Evolutionary conservation across 495 filamentous ascomycete species (phyloP), one percentile per base, ranked within the genome.

Genomic region (Mycothermus thermophilus): DNA sequence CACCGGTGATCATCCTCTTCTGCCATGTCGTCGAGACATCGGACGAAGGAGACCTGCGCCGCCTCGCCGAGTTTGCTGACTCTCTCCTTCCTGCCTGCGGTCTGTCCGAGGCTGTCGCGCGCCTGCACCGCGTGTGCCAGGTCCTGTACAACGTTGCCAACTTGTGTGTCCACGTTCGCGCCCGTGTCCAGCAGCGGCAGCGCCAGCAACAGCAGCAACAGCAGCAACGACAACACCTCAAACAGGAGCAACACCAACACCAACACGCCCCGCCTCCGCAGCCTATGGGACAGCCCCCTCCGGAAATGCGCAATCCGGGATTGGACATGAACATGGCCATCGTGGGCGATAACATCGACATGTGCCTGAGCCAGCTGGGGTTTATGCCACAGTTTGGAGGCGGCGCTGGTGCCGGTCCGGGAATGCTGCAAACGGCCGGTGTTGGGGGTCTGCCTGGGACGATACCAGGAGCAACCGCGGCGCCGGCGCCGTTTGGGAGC

Each of bases 1-100:
- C 74, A 24, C 78, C 77, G 0, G 75, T 79, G 47, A 76, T 79
- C 31, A 71, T 80, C 2, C 59, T 82, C 4, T 80, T 82, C 60
- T 79, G 77, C 59, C 67, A 80, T 40, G 63, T 73, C 3, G 71
- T 82, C 38, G 66, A 72, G 46, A 66, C 62, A 0, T 61, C 56
- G 0, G 44, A 58, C 35, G 29, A 46, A 15, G 47, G 52, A 11
- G 75, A 80, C 37, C 59, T 78, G 4, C 28, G 46, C 14, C 60
- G 59, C 0, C 63, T 81, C 1, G 60, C 63, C 21, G 61, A 64
- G 6, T 81, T 81, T 41, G 64, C 74, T 29, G 48, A 53, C 6
- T 75, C 72, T 16, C 64, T 81, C 4, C 56, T 63, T 32, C 60
- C 69, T 0, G 58, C 65, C 13, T 63, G 57, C 38, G 51, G 50